Evolutionary conservation across 225 moss, liverwort and hornwort genomes (phyloP), one percentile per base, ranked within the genome.

Genomic region (Polytrichum formosum): DNA sequence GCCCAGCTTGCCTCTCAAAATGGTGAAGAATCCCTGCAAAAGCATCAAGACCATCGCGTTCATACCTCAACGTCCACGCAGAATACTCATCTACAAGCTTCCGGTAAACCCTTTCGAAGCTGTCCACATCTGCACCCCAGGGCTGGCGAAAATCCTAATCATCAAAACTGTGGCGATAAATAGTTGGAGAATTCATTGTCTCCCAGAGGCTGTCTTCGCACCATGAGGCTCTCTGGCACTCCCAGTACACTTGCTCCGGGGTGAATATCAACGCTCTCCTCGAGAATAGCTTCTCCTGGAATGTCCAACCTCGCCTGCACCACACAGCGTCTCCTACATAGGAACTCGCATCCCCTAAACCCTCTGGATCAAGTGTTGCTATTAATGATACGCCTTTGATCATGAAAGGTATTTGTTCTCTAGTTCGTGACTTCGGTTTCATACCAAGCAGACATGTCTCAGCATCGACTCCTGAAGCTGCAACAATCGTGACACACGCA

Each of bases 221-320:
- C 73, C 66, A 73, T 22, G 66, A 19, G 56, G 56, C 66, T 56
- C 7, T 65, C 35, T 66, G 73, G 58, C 73, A 66, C 66, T 73
- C 65, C 73, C 66, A 73, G 5, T 73, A 73, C 23, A 35, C 73
- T 23, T 23, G 23, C 23, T 23, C 23, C 23, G 23, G 23, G 23
- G 23, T 23, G 23, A 23, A 23, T 23, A 73, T 73, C 73, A 66
- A 66, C 2, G 66, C n/a, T 66, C 65, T 73, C 6, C 6, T 1
- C 6, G 58, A 66, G 28, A 73, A 59, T 1, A 33, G 18, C 65
- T 58, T 66, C 56, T 73, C 73, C 18, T 66, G 65, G 0, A 64
- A 73, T 28, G 73, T 73, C 56, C 66, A 73, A 23, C 65, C 66
- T 73, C 66, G 56, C 8, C 0, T 66, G 0, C 0, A 63, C 64